Evolutionary conservation across 768 basidiomycete species (phyloP), one percentile per base, ranked within the genome.

Genomic region (Boletus coccyginus): DNA sequence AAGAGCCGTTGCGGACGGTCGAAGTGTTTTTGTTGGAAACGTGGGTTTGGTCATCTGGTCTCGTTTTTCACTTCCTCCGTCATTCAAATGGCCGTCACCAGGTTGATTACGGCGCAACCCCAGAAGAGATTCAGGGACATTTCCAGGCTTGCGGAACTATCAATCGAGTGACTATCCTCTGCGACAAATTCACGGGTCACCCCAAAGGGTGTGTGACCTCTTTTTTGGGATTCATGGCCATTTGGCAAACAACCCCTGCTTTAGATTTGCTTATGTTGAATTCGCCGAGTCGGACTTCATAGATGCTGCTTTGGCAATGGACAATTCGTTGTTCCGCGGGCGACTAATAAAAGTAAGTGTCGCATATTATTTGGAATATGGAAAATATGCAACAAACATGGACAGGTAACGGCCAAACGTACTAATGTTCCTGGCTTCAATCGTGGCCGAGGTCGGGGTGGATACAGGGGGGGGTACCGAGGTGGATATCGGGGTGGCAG

Each of bases 121-220:
- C 97, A 17, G 97, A 98, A 74, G 97, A 99, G 71, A 94, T 99
- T 48, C 97, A 98, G 76, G 85, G 81, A 17, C 96, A 98, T 72
- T 99, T 99, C 77, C 91, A 94, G 70, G 88, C 95, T 16, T 98
- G 95, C 68, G 97, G 97, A 7, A 93, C 91, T 16, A 99, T 99
- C 74, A 99, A 99, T 76, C 86, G 97, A 65, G 94, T 99, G 42
- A 99, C 97, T 1, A 99, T 99, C 67, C 86, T 99, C 31, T 98
- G 96, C 73, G 97, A 99, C 82, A 98, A 98, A 77, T 98, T 96
- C 74, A 98, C 96, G 24, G 97, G 97, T 46, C 95, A 98, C 76
- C 96, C 97, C 46, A 98, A 98, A 84, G 97, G 97, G 94, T 94
- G 61, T 33, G 67, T 58, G 58, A 19, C 47, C 49, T 48, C 27